Conservation (phyloP, 106 monocot species). For the Xerophyta viscosa region DNA sequence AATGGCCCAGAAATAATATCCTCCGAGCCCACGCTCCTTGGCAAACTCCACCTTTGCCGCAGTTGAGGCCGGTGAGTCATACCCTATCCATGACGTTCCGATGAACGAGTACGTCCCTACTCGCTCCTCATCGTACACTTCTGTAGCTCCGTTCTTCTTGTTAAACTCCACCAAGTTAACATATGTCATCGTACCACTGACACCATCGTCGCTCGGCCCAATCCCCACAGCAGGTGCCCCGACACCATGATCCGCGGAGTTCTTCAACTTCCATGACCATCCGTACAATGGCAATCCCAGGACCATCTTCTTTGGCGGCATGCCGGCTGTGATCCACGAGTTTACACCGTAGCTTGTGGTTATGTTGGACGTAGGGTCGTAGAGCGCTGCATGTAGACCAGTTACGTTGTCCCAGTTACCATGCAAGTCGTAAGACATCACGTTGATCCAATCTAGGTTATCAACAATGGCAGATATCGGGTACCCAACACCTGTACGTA, state of each 20-base stretch:
- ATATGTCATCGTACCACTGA: not conserved
- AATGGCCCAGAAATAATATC: constrained; percentile 12
- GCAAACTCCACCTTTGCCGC: constrained; percentile 4
- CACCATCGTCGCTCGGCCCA: too few species aligned
- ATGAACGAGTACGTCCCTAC: not conserved
- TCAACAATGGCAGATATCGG: not conserved
- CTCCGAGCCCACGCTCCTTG: not conserved
- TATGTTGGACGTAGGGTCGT: not conserved
- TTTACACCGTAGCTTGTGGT: constrained; percentile 2
- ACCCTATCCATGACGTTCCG: constrained; percentile 6
- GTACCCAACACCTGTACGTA: too few species aligned
- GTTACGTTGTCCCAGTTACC: not conserved
- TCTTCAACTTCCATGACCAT: constrained; percentile 1
- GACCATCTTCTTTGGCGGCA: constrained; percentile 5
- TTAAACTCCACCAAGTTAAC: not conserved
- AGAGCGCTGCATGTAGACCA: constrained; percentile 3
- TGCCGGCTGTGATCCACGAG: not conserved
- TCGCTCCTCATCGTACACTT: constrained; percentile 2
- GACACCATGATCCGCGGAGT: constrained; percentile 3
- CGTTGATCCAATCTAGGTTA: constrained; percentile 5
- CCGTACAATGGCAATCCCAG: constrained; percentile 7
- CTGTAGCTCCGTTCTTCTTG: not conserved
- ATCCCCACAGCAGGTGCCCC: constrained; percentile 9
- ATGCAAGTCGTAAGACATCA: constrained; percentile 6
- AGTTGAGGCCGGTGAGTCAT: not conserved